Conservation (phyloP, 805 yeast genomes). For the Komagataella pastoris region DNA sequence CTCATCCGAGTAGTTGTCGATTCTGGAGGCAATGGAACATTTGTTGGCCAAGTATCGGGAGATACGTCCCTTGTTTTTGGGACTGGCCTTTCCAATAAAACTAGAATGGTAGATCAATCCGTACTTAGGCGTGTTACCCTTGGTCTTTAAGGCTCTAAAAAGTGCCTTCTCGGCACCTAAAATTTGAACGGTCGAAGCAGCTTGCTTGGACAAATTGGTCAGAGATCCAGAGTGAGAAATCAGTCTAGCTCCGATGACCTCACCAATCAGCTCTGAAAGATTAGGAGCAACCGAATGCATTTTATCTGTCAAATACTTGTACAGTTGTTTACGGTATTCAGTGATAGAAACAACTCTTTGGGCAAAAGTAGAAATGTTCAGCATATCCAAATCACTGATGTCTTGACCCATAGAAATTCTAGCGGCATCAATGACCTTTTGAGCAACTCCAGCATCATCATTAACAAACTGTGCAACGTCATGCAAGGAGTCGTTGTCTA, state of each 20-base stretch:
- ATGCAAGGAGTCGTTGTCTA: conserved; percentile 73
- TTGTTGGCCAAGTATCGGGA: conserved; percentile 98
- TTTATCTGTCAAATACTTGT: conserved; percentile 80
- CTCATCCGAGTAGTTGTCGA: conserved; percentile 92
- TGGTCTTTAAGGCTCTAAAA: conserved; percentile 96
- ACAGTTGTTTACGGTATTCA: conserved; percentile 79
- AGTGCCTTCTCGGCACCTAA: conserved; percentile 98
- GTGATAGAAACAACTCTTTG: conserved; percentile 84
- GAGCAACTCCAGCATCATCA: conserved; percentile 88
- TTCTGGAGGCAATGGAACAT: conserved; percentile 97
- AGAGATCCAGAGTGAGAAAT: conserved; percentile 98
- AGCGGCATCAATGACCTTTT: conserved; percentile 86
- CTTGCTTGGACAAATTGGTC: conserved; percentile 92
- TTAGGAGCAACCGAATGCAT: conserved; percentile 98
- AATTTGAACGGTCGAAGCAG: conserved; percentile 98
- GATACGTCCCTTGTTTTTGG: conserved; percentile 97
- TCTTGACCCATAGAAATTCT: conserved; percentile 99
- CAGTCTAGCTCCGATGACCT: conserved; percentile 96
- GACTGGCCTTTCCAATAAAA: conserved; percentile 94
- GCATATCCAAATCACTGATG: conserved; percentile 88
- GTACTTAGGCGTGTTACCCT: conserved; percentile 97
- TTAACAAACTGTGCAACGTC: conserved; percentile 82
- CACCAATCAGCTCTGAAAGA: conserved; percentile 92
- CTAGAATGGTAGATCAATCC: conserved; percentile 96
- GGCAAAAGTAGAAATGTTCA: conserved; percentile 82